Evolutionary conservation across 2,329 filamentous ascomycete species (phyloP), one percentile per base, ranked within the genome.

Genomic region (Pseudopyricularia cyperi): DNA sequence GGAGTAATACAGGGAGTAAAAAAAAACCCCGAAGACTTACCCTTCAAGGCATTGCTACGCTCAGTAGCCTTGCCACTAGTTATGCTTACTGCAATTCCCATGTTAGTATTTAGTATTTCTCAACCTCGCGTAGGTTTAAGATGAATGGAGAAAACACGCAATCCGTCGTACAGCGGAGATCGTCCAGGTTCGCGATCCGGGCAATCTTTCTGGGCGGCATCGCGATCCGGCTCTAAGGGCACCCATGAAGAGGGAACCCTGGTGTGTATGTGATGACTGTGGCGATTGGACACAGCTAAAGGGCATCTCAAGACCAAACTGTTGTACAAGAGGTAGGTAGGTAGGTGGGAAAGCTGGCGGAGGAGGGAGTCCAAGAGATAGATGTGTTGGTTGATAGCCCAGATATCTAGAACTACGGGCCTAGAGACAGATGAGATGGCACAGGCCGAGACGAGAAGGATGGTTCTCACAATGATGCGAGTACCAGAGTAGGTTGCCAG

Each of bases 31-130:
- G 19, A 1, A 5, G 14, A 28, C 55, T 44, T 44, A 58, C 58
- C 58, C 32, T 58, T 54, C 11, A 60, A 37, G 3, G 57, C 57
- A 19, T 54, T 58, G 3, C 52, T 14, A 8, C 58, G 55, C 22
- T 60, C 57, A 3, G 52, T 57, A 0, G 54, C 51, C 17, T 46
- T 59, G 0, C 57, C 56, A 9, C 54, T 50, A 7, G 52, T 54
- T 51, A 60, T 58, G 1, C 54, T 54, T 9, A 50, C 58, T 60
- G 26, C 14, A n/a, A 42, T 17, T 14, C 15, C 14, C 33, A 8
- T 37, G 9, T 50, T 17, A 35, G 14, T 7, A 24, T 42, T 50
- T 17, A 35, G 14, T 7, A 24, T 42, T 6, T 24, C 28, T 30
- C 28, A 30, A 30, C 28, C 28, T 30, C 28, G 5, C 9, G 28